Conservation (phyloP, 352 stramenopile species). For the Vaucheria bursata region DNA sequence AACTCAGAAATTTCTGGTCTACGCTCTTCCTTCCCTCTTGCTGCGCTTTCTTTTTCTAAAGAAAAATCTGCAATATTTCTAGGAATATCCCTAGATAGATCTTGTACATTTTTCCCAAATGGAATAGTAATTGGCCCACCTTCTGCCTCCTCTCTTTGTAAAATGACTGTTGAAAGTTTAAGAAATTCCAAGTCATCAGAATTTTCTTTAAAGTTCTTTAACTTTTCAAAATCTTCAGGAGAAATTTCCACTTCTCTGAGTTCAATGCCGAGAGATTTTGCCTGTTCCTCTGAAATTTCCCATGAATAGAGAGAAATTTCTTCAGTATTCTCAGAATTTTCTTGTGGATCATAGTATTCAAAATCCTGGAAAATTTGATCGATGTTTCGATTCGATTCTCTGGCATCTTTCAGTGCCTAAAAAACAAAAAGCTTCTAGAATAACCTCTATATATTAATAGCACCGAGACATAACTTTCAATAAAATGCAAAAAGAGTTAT, state of each 20-base stretch:
- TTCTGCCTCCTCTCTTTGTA: not conserved
- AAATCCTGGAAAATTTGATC: not conserved
- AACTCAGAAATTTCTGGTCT: constrained; percentile 19
- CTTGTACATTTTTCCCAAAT: constrained; percentile 40
- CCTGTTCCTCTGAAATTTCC: not conserved
- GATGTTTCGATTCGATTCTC: constrained; percentile 3
- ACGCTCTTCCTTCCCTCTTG: constrained; percentile 21
- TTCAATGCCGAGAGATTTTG: not conserved
- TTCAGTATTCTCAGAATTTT: not conserved
- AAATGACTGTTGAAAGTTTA: not conserved
- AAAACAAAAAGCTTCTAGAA: not conserved
- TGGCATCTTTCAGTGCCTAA: not conserved
- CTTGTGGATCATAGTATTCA: not conserved
- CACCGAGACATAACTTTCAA: not conserved
- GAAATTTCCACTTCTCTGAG: not conserved
- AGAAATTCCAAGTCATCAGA: not conserved
- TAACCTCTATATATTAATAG: not conserved
- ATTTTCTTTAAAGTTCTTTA: not conserved
- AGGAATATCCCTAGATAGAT: not conserved
- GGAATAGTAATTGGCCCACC: not conserved
- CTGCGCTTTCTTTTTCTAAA: constrained; percentile 9
- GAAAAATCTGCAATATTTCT: not conserved
- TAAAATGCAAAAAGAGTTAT: not conserved
- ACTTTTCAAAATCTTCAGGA: not conserved
- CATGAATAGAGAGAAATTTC: not conserved